Evolutionary conservation across 164 flowering plant species (phyloP).

Genomic region (Sextonia rubra): DNA sequence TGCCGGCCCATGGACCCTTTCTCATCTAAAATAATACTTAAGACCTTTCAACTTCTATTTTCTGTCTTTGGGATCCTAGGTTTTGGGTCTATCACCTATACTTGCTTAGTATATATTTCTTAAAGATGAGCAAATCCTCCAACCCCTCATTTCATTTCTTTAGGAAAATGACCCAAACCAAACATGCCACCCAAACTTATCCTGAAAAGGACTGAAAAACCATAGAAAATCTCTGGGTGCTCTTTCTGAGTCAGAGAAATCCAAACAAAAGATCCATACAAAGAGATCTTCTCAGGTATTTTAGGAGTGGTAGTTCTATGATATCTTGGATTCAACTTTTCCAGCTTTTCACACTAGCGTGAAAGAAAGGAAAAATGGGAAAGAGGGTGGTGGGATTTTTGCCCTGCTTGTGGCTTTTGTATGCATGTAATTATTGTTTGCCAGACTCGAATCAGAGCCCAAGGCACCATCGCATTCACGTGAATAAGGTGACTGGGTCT

Average conservation of each 20-base stretch:
- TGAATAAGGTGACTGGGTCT: neutral
- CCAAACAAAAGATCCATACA: too few species aligned
- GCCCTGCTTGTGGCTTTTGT: neutral
- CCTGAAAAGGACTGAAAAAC: conserved; percentile 9
- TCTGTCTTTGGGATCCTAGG: too few species aligned
- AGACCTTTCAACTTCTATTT: neutral
- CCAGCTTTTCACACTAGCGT: neutral
- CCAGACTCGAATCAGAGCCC: neutral
- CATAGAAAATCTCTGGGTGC: too few species aligned
- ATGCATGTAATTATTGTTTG: neutral
- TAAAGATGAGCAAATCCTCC: too few species aligned
- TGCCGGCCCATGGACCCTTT: neutral
- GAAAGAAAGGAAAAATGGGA: neutral
- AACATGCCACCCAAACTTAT: conserved; percentile 1
- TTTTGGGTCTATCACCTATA: neutral
- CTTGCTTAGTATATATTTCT: neutral
- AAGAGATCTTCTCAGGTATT: neutral
- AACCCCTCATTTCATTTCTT: neutral
- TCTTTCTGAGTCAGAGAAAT: too few species aligned
- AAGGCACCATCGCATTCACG: too few species aligned
- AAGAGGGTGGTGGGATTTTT: neutral
- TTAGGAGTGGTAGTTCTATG: neutral
- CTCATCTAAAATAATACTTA: too few species aligned
- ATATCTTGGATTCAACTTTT: neutral
- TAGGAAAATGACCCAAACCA: conserved; percentile 16